These are phyloP conservation scores for Polygonum maritimum DNA, from an alignment of 148 eudicot species.

Conservation along the genomic window DNA sequence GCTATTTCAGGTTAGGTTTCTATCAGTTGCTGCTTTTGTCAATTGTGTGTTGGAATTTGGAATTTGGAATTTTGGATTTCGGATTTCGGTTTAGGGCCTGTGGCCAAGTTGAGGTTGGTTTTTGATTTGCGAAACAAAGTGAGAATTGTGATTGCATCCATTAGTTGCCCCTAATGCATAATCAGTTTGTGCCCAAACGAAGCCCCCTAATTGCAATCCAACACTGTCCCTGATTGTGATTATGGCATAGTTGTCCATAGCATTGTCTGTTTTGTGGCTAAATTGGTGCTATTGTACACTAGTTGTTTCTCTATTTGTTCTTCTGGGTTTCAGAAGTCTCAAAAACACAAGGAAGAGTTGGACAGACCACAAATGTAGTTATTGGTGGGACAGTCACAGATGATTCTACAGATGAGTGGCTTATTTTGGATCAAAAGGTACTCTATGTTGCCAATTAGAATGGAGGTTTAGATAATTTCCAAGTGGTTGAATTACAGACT, in stretches of 20 bases:
- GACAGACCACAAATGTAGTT: slow-evolving; percentile 86
- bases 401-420: slow-evolving; percentile 82
- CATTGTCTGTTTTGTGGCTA: neutral
- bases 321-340: slow-evolving; percentile 70
- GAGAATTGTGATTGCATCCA: neutral
- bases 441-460: neutral
- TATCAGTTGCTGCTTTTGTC: neutral
- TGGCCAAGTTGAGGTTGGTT: neutral
- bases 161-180: neutral
- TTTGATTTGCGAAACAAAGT: neutral
- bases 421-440: slow-evolving; percentile 78
- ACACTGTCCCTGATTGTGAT: neutral
- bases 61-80: neutral
- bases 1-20: slow-evolving; percentile 62
- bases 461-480: neutral
- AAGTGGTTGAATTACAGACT: neutral
- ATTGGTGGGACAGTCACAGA: slow-evolving; percentile 90
- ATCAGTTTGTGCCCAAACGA: no score
- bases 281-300: neutral
- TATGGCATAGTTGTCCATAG: neutral
- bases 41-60: neutral
- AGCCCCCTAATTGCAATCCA: neutral
- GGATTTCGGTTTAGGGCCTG: neutral
- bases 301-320: neutral
- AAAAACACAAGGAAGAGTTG: slow-evolving; percentile 85